A percentile compares a stretch with the other conserved stretches of the same genome.
These are phyloP conservation scores for Microstroma glucosiphilum DNA, from an alignment of 1,284 basidiomycete genomes.

Conservation along the genomic window DNA sequence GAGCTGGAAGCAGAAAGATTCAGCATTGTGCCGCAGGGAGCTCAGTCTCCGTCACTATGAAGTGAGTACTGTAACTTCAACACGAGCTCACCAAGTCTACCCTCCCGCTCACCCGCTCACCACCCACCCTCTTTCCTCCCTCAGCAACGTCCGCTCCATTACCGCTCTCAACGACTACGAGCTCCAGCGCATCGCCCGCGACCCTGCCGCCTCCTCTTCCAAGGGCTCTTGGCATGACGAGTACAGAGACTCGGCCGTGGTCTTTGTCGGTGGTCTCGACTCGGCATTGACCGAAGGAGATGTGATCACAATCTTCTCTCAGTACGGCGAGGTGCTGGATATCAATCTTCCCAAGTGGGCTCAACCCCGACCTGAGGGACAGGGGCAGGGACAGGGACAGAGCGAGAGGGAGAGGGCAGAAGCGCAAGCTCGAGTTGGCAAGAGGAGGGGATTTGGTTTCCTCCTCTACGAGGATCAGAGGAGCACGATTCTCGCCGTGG, in stretches of 20 bases:
- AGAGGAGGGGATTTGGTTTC: conserved; percentile 85
- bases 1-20: no score
- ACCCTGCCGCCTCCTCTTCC: conserved; percentile 54
- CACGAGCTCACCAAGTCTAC: not conserved
- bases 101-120: not conserved
- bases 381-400: not conserved
- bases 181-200: conserved; percentile 67
- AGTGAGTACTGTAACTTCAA: no score
- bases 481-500: conserved; percentile 89
- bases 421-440: conserved; percentile 60
- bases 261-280: conserved; percentile 66
- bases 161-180: conserved; percentile 86
- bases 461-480: conserved; percentile 99
- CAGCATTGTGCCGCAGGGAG: no score
- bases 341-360: conserved; percentile 69
- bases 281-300: conserved; percentile 81
- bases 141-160: conserved; percentile 84
- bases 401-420: conserved; percentile 5
- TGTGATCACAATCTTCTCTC: conserved; percentile 93
- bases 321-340: conserved; percentile 93
- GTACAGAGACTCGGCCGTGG: conserved; percentile 94
- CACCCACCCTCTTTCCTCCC: conserved; percentile 2
- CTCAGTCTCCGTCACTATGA: no score
- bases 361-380: not conserved
- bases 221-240: conserved; percentile 87